Base-by-base conservation (phyloP, 2,329 filamentous ascomycete genomes). In the Clarireedia hainanense region DNA sequence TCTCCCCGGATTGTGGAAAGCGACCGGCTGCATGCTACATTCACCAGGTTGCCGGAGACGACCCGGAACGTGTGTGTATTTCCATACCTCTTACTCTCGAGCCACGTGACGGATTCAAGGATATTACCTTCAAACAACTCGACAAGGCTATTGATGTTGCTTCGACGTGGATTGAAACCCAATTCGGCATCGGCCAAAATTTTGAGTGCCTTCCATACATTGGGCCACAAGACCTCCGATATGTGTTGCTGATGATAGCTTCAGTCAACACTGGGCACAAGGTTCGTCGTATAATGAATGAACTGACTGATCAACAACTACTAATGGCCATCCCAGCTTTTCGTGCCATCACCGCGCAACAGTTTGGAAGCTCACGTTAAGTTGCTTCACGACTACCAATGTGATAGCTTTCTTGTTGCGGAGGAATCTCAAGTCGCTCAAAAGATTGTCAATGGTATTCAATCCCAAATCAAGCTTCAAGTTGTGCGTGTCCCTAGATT, bases 131-230 rank as follows among this genome's bases (percentile, higher is more conserved):
- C 30, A 24, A 30, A 37, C 39, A 56, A 34, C 56, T 63, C n/a
- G 60, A 60, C n/a, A 60, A 61, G 36, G 61, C 61, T 4, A 56
- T 63, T 17, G 50, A 63, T 54, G 30, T 46, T 12, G 55, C 52
- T 14, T 61, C 61, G 10, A 48, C 55, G 40, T 58, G 51, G 43
- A n/a, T 63, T 17, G 26, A 57, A 27, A 27, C 53, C 5, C 2
- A 50, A 12, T 2, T 61, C 14, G 50, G 59, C 9, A 27, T 26
- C 27, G 43, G 48, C 12, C 20, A 55, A 17, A 14, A 48, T 12
- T 71, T 71, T 47, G 71, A 70, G 1, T 75, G 71, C 0, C 67
- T 77, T 26, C 71, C 74, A 2, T 78, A 75, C 60, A 71, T 77
- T 52, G 75, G 74, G 0, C 40, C 53, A 9, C 47, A 56, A 17